These are phyloP conservation scores for Podosphaera aphanis DNA, from an alignment of 2,329 filamentous ascomycete genomes.

Conservation along the genomic window DNA sequence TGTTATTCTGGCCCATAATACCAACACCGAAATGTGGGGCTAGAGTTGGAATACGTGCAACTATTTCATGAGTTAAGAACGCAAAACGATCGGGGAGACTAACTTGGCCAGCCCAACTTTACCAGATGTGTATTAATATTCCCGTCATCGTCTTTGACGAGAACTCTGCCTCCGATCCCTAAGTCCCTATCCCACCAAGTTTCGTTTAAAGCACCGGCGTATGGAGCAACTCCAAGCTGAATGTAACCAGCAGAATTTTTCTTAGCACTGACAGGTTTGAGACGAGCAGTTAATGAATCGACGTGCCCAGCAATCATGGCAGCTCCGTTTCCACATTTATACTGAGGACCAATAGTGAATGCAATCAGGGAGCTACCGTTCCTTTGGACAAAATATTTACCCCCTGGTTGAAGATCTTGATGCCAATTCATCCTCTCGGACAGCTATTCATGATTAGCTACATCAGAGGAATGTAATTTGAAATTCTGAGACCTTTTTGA, in stretches of 20 bases:
- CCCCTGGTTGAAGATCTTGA: slow-evolving; percentile 46
- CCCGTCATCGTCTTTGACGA: slow-evolving; percentile 53
- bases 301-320: slow-evolving; percentile 82
- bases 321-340: slow-evolving; percentile 64
- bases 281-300: slow-evolving; percentile 68
- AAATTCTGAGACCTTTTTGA: slow-evolving; percentile 23
- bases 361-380: slow-evolving; percentile 73
- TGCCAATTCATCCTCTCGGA: slow-evolving; percentile 60
- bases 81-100: slow-evolving; percentile 7
- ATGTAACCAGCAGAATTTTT: slow-evolving; percentile 66
- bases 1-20: slow-evolving; percentile 45
- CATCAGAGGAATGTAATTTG: slow-evolving; percentile 20
- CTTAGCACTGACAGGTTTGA: slow-evolving; percentile 78
- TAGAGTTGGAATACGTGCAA: slow-evolving; percentile 75
- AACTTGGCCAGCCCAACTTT: slow-evolving; percentile 73
- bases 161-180: slow-evolving; percentile 67
- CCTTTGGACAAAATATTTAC: slow-evolving; percentile 71
- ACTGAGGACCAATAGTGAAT: slow-evolving; percentile 60
- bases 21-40: slow-evolving; percentile 80
- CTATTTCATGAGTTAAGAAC: slow-evolving; percentile 12
- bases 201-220: slow-evolving; percentile 63
- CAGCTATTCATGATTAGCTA: slow-evolving; percentile 23
- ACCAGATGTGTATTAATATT: slow-evolving; percentile 67
- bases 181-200: slow-evolving; percentile 98
- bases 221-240: slow-evolving; percentile 79